phyloP scores from a whole-genome alignment of 1,139 yeast genomes.

The Debaryomyces subglobosus region DNA sequence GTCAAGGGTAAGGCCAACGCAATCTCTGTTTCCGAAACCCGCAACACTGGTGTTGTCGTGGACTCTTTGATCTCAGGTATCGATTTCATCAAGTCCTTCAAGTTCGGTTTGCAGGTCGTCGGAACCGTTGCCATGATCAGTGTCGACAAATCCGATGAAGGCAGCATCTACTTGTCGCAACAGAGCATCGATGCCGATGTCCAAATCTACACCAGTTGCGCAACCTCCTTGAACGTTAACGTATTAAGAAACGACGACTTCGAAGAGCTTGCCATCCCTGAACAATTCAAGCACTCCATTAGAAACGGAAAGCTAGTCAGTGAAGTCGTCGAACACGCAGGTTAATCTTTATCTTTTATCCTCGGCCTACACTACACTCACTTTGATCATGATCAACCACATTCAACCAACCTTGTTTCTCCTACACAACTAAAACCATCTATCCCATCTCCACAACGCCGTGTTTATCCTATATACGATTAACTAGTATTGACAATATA shows the following conservation, averaged over 20 bases:
- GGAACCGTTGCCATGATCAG: constrained; percentile 81
- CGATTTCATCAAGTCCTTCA: constrained; percentile 79
- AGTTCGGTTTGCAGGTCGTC: constrained; percentile 82
- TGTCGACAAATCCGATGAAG: constrained; percentile 88
- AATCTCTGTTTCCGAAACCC: constrained; percentile 74
- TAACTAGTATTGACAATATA: constrained; percentile 1
- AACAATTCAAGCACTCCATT: constrained; percentile 72
- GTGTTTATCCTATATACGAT: background rate
- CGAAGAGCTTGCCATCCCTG: constrained; percentile 81
- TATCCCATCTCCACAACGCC: background rate
- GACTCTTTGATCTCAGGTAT: constrained; percentile 88
- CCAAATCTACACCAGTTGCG: constrained; percentile 74
- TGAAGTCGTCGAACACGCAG: constrained; percentile 53
- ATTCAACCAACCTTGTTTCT: no score
- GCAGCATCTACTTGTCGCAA: constrained; percentile 75
- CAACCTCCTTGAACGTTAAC: constrained; percentile 83
- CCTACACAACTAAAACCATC: background rate
- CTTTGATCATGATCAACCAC: background rate
- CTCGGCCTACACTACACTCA: background rate
- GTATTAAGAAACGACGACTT: constrained; percentile 68
- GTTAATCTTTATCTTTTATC: constrained; percentile 20
- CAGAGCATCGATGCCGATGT: constrained; percentile 67
- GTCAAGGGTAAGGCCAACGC: constrained; percentile 93
- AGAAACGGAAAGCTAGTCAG: constrained; percentile 44
- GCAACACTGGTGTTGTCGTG: constrained; percentile 72